These are phyloP conservation scores for Marasmius tenuissimus DNA, from an alignment of 1,284 basidiomycete genomes.

Conservation along the genomic window DNA sequence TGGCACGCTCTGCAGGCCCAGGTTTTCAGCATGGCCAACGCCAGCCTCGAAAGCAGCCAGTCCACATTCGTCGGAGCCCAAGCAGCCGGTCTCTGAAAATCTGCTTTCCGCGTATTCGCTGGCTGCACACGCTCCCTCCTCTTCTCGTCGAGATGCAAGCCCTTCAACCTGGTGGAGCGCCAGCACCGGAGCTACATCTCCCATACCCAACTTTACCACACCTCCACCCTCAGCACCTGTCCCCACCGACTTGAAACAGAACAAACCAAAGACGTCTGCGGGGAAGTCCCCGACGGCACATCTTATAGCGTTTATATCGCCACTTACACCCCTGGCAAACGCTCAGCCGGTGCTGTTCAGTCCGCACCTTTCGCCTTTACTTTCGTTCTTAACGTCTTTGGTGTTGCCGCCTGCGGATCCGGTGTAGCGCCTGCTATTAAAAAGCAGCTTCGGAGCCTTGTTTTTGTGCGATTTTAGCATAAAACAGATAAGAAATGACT, in stretches of 20 bases:
- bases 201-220: slow-evolving; percentile 37
- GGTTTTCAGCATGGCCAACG: slow-evolving; percentile 62
- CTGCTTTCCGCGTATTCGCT: slow-evolving; percentile 64
- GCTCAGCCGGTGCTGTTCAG: background rate
- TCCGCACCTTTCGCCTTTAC: background rate
- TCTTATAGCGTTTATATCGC: background rate
- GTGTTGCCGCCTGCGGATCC: slow-evolving; percentile 38
- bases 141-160: background rate
- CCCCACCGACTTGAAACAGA: slow-evolving; percentile 34
- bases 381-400: background rate
- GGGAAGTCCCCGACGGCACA: background rate
- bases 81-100: slow-evolving; percentile 39
- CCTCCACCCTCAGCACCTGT: slow-evolving; percentile 61
- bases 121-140: slow-evolving; percentile 36
- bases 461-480: no score
- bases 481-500: no score
- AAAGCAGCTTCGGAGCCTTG: no score
- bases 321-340: background rate
- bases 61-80: slow-evolving; percentile 37
- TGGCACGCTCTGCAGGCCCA: slow-evolving; percentile 78
- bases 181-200: no score
- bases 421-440: no score
- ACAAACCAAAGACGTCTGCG: background rate
- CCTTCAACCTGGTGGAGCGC: no score
- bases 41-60: slow-evolving; percentile 16